Conservation (phyloP, 2,329 filamentous ascomycete genomes). For the Alternaria angustiovoidea region DNA sequence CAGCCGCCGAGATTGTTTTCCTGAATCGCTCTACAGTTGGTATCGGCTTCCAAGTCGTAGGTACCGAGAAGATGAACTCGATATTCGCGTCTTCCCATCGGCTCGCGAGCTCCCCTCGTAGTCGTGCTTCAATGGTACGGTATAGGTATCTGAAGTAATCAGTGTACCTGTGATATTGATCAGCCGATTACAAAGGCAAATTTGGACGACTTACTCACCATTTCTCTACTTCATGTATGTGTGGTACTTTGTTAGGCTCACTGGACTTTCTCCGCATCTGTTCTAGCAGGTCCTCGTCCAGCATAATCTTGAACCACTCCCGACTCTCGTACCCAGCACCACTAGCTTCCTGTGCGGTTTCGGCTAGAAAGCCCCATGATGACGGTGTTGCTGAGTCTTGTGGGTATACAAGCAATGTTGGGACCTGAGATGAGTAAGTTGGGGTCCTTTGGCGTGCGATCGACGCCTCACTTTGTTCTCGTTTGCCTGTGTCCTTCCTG, state of each 20-base stretch:
- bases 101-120: conserved; percentile 49
- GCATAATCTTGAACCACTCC: conserved; percentile 65
- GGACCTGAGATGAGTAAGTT: conserved; percentile 44
- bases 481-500: conserved; percentile 59
- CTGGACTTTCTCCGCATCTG: conserved; percentile 15
- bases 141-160: conserved; percentile 61
- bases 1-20: conserved; percentile 56
- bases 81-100: conserved; percentile 53
- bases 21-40: conserved; percentile 62
- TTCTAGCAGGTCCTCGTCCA: conserved; percentile 55
- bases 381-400: conserved; percentile 48
- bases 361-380: conserved; percentile 63
- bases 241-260: conserved; percentile 22
- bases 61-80: conserved; percentile 65
- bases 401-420: conserved; percentile 61
- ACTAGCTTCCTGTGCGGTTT: conserved; percentile 41
- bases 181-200: conserved; percentile 12
- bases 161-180: conserved; percentile 56
- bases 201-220: conserved; percentile 47
- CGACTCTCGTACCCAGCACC: conserved; percentile 55
- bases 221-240: conserved; percentile 58
- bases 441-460: background rate
- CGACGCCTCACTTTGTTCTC: conserved; percentile 57
- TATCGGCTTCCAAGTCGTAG: conserved; percentile 63
- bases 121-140: conserved; percentile 56